Evolutionary conservation across 2,329 filamentous ascomycete genomes (phyloP).

Genomic region (Aspergillus fumigatiaffinis): DNA sequence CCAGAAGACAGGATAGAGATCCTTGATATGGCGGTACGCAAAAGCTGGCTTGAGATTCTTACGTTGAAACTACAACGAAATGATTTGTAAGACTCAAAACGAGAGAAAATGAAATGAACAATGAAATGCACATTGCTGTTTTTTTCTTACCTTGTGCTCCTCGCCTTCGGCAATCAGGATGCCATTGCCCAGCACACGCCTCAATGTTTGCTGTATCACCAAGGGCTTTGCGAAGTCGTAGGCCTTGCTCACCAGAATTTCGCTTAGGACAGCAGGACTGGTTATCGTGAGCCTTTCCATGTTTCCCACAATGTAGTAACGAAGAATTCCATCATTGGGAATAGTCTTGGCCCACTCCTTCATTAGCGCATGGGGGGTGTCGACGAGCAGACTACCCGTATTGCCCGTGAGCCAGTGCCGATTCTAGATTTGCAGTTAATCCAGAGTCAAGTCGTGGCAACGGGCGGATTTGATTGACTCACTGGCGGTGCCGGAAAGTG

Average conservation of each 20-base stretch:
- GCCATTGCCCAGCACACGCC: constrained; percentile 12
- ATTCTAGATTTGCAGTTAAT: not conserved
- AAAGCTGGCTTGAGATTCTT: not conserved
- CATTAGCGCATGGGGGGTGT: not conserved
- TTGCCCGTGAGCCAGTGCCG: not conserved
- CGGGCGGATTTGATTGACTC: not conserved
- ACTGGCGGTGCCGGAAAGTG: not conserved
- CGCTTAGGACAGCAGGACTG: constrained; percentile 44
- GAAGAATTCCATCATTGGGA: constrained; percentile 48
- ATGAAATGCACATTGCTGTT: not conserved
- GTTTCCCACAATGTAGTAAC: constrained; percentile 47
- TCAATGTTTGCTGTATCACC: not conserved
- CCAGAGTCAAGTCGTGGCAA: too few relatives aligned
- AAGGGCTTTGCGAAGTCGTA: constrained; percentile 14
- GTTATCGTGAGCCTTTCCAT: constrained; percentile 44
- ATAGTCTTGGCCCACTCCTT: constrained; percentile 42
- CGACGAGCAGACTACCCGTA: not conserved
- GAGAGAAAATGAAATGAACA: too few relatives aligned
- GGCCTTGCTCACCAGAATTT: constrained; percentile 47
- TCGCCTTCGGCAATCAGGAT: constrained; percentile 16
- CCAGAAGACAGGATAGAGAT: not conserved
- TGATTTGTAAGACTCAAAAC: too few relatives aligned
- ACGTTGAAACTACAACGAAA: not conserved
- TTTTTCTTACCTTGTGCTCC: constrained; percentile 6
- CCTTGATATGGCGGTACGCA: not conserved